Conservation (phyloP, 495 filamentous ascomycete genomes). For the Aspergillus funiculosus region DNA sequence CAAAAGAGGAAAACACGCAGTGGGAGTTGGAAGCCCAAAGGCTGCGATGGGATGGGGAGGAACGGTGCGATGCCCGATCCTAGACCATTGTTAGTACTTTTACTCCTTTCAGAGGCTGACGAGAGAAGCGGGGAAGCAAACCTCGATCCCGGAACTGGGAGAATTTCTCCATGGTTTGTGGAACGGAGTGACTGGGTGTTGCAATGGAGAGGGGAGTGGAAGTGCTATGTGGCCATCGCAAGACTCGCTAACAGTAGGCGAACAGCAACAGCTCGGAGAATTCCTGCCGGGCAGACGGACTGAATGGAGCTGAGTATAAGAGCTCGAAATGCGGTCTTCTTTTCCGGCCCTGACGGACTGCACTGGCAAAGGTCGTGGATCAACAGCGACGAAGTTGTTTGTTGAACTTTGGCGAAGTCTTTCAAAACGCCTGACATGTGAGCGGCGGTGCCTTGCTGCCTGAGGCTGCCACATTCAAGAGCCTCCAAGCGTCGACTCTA, state of each 20-base stretch:
- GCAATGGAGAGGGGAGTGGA: not conserved
- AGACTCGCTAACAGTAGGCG: not conserved
- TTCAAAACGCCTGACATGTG: conserved; percentile 11
- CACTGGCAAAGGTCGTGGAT: no score
- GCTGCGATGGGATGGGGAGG: conserved; percentile 64
- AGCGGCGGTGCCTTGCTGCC: conserved; percentile 5
- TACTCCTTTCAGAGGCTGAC: not conserved
- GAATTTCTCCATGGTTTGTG: conserved; percentile 80
- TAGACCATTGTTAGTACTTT: conserved; percentile 32
- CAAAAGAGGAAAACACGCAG: conserved; percentile 67
- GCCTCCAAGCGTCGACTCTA: no score
- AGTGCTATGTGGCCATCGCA: conserved; percentile 6
- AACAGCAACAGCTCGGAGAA: not conserved
- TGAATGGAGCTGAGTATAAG: not conserved
- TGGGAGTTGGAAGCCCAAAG: conserved; percentile 54
- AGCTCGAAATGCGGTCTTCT: no score
- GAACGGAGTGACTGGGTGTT: not conserved
- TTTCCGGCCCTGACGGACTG: no score
- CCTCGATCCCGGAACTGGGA: conserved; percentile 94
- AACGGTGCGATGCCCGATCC: conserved; percentile 96
- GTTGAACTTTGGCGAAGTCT: no score
- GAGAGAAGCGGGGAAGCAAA: conserved; percentile 27
- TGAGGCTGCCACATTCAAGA: conserved; percentile 1
- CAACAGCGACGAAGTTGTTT: no score
- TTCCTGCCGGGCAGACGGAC: not conserved